Evolutionary conservation across 2,329 filamentous ascomycete genomes (phyloP).

Genomic region (Byssoonygena ceratinophila): DNA sequence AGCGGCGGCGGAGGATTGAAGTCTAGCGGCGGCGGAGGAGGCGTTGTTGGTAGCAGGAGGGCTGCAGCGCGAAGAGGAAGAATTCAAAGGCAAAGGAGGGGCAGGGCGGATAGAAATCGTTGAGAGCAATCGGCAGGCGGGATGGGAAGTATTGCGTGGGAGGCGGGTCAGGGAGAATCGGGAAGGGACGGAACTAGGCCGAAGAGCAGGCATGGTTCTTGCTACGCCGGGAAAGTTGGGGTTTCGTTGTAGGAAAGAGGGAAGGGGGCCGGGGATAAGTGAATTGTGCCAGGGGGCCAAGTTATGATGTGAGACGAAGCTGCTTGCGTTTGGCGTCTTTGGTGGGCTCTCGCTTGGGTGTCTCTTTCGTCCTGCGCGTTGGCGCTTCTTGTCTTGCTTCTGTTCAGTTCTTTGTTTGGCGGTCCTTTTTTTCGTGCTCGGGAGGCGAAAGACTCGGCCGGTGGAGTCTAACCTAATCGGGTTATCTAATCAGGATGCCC

Average conservation of each 20-base stretch:
- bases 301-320: not conserved
- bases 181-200: constrained; percentile 33
- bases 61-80: constrained; percentile 17
- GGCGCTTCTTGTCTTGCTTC: not conserved
- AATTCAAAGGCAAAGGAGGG: constrained; percentile 19
- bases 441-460: constrained; percentile 1
- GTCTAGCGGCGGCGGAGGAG: constrained; percentile 19
- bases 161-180: constrained; percentile 26
- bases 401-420: not conserved
- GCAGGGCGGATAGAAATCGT: constrained; percentile 13
- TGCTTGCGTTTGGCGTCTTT: constrained; percentile 1
- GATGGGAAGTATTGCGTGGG: constrained; percentile 6
- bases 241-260: not conserved
- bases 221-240: constrained; percentile 11
- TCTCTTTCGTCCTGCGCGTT: not conserved
- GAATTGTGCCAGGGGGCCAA: not conserved
- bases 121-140: constrained; percentile 12
- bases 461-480: not conserved
- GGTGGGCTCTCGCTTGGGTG: not conserved
- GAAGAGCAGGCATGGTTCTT: constrained; percentile 29
- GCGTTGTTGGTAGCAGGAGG: constrained; percentile 14
- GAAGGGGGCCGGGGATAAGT: not conserved
- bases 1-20: constrained; percentile 8
- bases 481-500: constrained; percentile 4
- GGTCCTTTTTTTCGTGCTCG: not conserved